These are phyloP conservation scores for Penicillium alfredii DNA, from an alignment of 495 filamentous ascomycete genomes.

Conservation along the genomic window DNA sequence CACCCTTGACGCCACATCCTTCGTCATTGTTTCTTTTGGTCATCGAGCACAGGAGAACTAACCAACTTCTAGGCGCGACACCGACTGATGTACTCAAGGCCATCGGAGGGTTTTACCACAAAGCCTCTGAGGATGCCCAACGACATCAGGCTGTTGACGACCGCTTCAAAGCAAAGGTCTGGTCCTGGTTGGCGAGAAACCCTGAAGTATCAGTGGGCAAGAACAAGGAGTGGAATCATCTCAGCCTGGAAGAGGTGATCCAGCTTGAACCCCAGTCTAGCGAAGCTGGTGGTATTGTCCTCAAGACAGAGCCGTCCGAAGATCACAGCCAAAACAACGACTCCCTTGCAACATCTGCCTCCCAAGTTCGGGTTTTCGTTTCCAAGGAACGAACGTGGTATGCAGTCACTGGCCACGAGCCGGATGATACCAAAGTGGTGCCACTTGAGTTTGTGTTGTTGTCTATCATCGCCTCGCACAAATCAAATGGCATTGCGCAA, in stretches of 20 bases:
- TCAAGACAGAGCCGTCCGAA: conserved; percentile 5
- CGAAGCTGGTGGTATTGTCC: no score
- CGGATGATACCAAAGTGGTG: conserved; percentile 63
- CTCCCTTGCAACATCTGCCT: not conserved
- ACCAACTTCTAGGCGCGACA: conserved; percentile 32
- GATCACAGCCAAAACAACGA: conserved; percentile 5
- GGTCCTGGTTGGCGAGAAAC: conserved; percentile 50
- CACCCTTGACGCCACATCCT: not conserved
- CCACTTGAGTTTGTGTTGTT: conserved; percentile 66
- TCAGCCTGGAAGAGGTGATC: conserved; percentile 45
- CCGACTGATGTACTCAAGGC: conserved; percentile 33
- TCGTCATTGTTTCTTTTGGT: no score
- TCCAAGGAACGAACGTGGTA: conserved; percentile 66
- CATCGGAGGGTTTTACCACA: conserved; percentile 36
- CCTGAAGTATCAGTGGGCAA: conserved; percentile 47
- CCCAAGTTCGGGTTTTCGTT: conserved; percentile 46
- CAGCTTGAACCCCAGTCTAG: conserved; percentile 4
- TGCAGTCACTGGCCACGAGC: conserved; percentile 71
- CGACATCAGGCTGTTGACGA: conserved; percentile 38
- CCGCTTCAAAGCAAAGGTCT: conserved; percentile 47
- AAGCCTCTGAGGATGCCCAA: conserved; percentile 13
- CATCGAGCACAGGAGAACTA: conserved; percentile 4
- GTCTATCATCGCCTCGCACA: conserved; percentile 70
- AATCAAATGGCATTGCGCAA: conserved; percentile 69
- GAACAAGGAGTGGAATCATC: conserved; percentile 33